Evolutionary conservation across 495 filamentous ascomycete species (phyloP), one percentile per base, ranked within the genome.

Genomic region (Beverwykella pulmonaria): DNA sequence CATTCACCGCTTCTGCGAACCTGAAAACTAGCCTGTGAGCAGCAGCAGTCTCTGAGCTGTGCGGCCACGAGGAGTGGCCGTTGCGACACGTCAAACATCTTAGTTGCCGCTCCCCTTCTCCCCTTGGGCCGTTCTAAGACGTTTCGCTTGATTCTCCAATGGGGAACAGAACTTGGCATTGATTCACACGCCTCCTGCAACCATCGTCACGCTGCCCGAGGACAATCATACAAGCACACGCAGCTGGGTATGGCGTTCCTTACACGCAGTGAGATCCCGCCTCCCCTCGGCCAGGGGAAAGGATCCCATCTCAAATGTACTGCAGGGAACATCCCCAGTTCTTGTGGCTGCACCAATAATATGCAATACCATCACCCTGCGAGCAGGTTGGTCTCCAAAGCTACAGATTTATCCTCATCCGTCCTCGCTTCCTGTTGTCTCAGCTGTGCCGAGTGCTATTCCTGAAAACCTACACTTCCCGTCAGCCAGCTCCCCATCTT

Each of bases 11-110:
- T 22, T 48, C 57, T 14, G 26, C 39, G 57, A 34, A 32, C 46
- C 57, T 25, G 50, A 29, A 20, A 17, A 9, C 48, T 23, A 34
- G 48, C 27, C 36, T 27, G 23, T 26, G 46, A 26, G 34, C 48
- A 54, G 50, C 20, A 49, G 39, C 62, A 29, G 46, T 52, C 62
- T 14, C 10, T 59, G 62, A 46, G 46, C 62, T 19, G 62, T 65
- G 62, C 62, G 46, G 62, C 62, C 62, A 65, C 62, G 62, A 65
- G 62, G 29, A n/a, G 32, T 39, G 44, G 50, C 53, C 23, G 44
- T 6, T 12, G 22, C 29, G 20, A 57, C 49, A 48, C 52, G 19
- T 52, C 22, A 64, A 64, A 55, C 61, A 55, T 47, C 19, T 25
- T 22, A 25, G 15, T 23, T 2, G n/a, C 41, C 49, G 34, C 14